Base-by-base conservation (phyloP, 768 basidiomycete species). In the Brasilioporus rufonigricans region DNA sequence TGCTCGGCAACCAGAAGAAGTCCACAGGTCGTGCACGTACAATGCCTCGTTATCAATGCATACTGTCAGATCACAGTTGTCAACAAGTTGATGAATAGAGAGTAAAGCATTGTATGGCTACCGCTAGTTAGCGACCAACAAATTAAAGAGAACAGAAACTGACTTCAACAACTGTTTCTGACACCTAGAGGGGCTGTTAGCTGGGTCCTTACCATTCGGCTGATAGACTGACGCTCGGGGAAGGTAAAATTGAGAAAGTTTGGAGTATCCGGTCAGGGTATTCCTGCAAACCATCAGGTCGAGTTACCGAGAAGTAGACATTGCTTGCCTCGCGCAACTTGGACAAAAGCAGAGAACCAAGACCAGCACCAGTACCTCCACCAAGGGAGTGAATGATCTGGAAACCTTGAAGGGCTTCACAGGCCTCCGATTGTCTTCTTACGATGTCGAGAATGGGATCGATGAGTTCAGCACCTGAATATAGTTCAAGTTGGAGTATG, bases 391-490 rank as follows among this genome's bases (percentile, higher is more conserved):
- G 93, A 11, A 93, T 71, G 44, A 94, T 70, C 63, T 95, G 93
- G 66, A 95, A 93, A 1, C 95, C 95, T 74, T 98, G 95, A 19
- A 98, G 76, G 10, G 85, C 81, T 38, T 98, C 93, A 61, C 89
- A 90, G 1, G 75, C 68, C 67, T 98, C 95, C 2, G 88, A 77
- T 68, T 96, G 89, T 63, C 76, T 82, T 59, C 95, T 80, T 10
- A 93, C 62, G n/a, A 85, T 77, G 41, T 94, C 95, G 58, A 93
- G 72, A 51, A 96, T 83, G n/a, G 81, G 75, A 44, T 95, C 95
- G 41, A 93, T 83, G 4, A 98, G 81, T 68, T 98, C 95, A 33
- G 95, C 95, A 56, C 94, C 91, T 90, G 50, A 14, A 44, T 31
- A 32, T 10, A 45, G 44, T 46, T 52, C 18, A 1, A 57, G 38